Evolutionary conservation across 2,329 filamentous ascomycete species (phyloP).

Genomic region (Ceratocystis alfenasii): DNA sequence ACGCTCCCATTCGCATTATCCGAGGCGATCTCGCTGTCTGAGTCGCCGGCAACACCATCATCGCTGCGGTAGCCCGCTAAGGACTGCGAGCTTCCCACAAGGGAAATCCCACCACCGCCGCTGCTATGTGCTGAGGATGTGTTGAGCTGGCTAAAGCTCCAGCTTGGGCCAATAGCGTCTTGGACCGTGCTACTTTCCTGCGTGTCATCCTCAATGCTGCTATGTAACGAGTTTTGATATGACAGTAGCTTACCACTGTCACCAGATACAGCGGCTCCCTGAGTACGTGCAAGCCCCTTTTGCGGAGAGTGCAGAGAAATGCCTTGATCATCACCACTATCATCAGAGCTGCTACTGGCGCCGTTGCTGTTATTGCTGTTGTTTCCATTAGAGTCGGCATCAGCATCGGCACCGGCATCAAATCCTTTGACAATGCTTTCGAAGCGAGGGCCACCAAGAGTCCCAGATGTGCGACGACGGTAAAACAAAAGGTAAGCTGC

Average conservation of each 20-base stretch:
- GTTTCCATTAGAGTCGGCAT: constrained; percentile 39
- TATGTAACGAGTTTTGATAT: constrained; percentile 31
- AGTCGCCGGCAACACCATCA: constrained; percentile 33
- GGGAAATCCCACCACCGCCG: constrained; percentile 23
- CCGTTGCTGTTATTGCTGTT: constrained; percentile 49
- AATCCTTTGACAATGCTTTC: constrained; percentile 56
- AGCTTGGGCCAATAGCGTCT: constrained; percentile 31
- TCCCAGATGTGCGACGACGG: constrained; percentile 59
- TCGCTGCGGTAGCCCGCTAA: constrained; percentile 34
- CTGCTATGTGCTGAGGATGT: constrained; percentile 25
- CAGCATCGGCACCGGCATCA: constrained; percentile 35
- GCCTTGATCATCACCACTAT: constrained; percentile 54
- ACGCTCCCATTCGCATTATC: constrained; percentile 16
- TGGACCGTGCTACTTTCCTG: constrained; percentile 26
- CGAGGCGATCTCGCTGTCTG: constrained; percentile 29
- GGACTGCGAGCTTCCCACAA: constrained; percentile 24
- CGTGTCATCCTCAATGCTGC: constrained; percentile 41
- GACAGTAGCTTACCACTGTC: constrained; percentile 28
- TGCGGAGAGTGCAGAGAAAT: constrained; percentile 41
- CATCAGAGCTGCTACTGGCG: constrained; percentile 37
- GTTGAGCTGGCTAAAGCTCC: constrained; percentile 37
- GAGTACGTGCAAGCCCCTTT: not conserved
- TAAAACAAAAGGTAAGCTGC: constrained; percentile 94
- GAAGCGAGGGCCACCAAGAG: constrained; percentile 66
- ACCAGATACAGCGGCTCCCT: constrained; percentile 17